phyloP scores from a whole-genome alignment of 352 stramenopile species.

The Phytophthora cryptogea region DNA sequence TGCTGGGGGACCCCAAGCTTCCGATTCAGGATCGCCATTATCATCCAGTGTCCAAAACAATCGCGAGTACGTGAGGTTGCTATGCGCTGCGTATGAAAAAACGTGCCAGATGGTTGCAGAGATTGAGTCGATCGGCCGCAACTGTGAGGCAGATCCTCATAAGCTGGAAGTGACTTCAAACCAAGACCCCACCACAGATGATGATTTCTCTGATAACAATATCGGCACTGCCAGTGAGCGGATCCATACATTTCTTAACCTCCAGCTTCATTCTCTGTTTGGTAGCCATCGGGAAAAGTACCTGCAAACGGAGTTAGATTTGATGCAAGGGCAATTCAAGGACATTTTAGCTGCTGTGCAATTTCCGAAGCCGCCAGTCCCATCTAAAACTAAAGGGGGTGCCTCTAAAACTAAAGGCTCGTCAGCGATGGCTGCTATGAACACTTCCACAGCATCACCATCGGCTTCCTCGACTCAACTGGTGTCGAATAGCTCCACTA shows the following conservation, averaged over 20 bases:
- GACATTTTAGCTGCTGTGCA: conserved; percentile 43
- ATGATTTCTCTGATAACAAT: conserved; percentile 5
- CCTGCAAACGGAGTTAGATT: conserved; percentile 63
- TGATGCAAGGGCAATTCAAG: conserved; percentile 57
- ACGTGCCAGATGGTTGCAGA: conserved; percentile 49
- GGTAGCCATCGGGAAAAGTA: conserved; percentile 74
- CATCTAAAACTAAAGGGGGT: conserved; percentile 30
- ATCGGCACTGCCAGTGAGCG: conserved; percentile 27
- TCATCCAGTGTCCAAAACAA: conserved; percentile 20
- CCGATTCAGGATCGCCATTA: background rate
- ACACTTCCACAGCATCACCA: conserved; percentile 15
- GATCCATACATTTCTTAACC: conserved; percentile 70
- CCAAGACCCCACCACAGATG: conserved; percentile 4
- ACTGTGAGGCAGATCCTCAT: conserved; percentile 9
- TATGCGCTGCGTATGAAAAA: conserved; percentile 71
- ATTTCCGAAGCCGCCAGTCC: conserved; percentile 55
- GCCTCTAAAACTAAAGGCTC: conserved; percentile 27
- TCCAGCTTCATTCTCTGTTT: conserved; percentile 84
- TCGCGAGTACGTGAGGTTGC: conserved; percentile 63
- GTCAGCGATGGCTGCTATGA: conserved; percentile 7
- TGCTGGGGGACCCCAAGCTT: background rate
- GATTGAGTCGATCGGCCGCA: conserved; percentile 48
- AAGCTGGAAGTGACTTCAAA: conserved; percentile 3
- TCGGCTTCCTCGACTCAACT: conserved; percentile 36
- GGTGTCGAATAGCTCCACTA: conserved; percentile 20